A percentile compares a stretch with the other conserved stretches of the same genome.
Evolutionary conservation across 345 rosid species (phyloP).

Genomic region (Clarkia xantiana): DNA sequence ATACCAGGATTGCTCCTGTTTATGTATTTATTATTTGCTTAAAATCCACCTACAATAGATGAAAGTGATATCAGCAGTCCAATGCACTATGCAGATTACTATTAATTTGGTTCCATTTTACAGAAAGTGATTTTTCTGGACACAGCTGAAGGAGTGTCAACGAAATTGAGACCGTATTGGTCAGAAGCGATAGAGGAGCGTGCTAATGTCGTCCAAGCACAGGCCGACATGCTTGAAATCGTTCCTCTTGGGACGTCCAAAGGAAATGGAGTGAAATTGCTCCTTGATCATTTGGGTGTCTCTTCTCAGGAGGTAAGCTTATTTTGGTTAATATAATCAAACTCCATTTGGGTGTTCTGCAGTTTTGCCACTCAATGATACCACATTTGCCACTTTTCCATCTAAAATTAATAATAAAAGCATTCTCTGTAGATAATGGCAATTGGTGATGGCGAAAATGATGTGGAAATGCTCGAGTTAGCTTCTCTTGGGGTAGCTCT

Average conservation of each 20-base stretch:
- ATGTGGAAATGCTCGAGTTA: conserved; percentile 74
- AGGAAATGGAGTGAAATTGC: conserved; percentile 58
- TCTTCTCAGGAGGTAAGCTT: conserved; percentile 48
- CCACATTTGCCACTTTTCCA: too few relatives aligned
- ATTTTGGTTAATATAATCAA: neutral
- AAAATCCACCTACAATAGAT: too few relatives aligned
- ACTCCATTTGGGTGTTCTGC: too few relatives aligned
- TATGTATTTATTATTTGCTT: too few relatives aligned
- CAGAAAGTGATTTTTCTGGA: conserved; percentile 72
- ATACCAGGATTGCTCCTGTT: too few relatives aligned
- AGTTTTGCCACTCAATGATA: too few relatives aligned
- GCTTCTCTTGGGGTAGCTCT: conserved; percentile 75
- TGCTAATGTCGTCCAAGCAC: conserved; percentile 65
- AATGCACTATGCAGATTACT: too few relatives aligned
- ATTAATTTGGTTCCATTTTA: neutral
- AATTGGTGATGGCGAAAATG: conserved; percentile 91
- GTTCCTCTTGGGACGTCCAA: conserved; percentile 78
- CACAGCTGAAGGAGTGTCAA: conserved; percentile 58
- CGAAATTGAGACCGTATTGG: conserved; percentile 67
- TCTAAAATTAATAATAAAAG: too few relatives aligned
- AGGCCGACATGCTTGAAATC: conserved; percentile 82
- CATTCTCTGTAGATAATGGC: conserved; percentile 67
- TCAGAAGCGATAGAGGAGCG: conserved; percentile 51
- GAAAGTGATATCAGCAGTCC: too few relatives aligned
- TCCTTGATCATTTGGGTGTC: conserved; percentile 73